Percentiles rank a stretch among this genome's conserved stretches.
These are phyloP conservation scores for Tricholoma sp. DNA, from an alignment of 768 basidiomycete genomes.

Conservation along the genomic window DNA sequence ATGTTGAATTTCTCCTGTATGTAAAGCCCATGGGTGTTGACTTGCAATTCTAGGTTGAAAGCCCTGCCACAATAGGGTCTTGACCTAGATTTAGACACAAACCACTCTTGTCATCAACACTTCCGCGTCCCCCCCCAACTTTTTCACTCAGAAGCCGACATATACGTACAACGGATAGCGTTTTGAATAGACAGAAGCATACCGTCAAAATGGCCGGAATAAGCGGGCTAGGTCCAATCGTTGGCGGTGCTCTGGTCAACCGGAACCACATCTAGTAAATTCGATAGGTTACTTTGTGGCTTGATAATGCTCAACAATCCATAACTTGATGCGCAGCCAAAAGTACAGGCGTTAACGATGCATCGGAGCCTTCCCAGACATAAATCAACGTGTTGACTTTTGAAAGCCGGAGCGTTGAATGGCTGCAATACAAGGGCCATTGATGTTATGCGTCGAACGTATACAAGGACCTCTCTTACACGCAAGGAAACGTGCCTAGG, in stretches of 20 bases:
- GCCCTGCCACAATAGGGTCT: no score
- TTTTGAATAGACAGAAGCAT: constrained; percentile 1
- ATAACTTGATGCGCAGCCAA: constrained; percentile 65
- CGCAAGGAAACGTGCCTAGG: constrained; percentile 48
- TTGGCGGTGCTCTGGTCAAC: constrained; percentile 45
- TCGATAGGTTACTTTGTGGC: constrained; percentile 2
- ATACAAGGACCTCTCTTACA: constrained; percentile 34
- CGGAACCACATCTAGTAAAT: constrained; percentile 51
- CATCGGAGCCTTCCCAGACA: constrained; percentile 64
- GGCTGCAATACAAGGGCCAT: constrained; percentile 28
- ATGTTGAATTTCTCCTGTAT: no score
- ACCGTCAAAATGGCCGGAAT: constrained; percentile 55
- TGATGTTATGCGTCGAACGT: background rate
- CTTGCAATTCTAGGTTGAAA: no score
- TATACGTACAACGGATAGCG: background rate
- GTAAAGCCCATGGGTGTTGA: no score
- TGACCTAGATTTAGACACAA: no score
- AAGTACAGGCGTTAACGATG: constrained; percentile 62
- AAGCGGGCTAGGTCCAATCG: constrained; percentile 54
- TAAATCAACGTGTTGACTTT: constrained; percentile 75
- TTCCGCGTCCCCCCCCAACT: no score
- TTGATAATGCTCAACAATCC: constrained; percentile 2
- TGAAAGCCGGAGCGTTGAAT: constrained; percentile 50
- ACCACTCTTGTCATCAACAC: no score
- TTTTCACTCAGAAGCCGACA: background rate